These are phyloP conservation scores for Beauveria caledonica DNA, from an alignment of 2,329 filamentous ascomycete genomes.

Conservation along the genomic window DNA sequence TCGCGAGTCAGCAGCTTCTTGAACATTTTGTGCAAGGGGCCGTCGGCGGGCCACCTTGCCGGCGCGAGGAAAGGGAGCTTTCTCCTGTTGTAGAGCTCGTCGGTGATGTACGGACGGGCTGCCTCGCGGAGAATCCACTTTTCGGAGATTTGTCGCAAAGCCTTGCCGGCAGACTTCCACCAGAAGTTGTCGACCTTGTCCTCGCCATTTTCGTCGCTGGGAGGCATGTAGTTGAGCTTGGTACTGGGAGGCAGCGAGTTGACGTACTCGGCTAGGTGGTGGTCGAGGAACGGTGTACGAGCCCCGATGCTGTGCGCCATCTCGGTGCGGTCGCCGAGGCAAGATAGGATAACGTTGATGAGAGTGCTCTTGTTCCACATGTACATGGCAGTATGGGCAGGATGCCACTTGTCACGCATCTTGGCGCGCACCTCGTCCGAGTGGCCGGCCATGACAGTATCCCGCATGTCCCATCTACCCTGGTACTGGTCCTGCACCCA, in stretches of 20 bases:
- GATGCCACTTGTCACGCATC: slow-evolving; percentile 21
- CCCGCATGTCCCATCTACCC: background rate
- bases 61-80: slow-evolving; percentile 45
- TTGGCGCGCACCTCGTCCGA: slow-evolving; percentile 16
- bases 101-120: slow-evolving; percentile 39
- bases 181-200: background rate
- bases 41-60: slow-evolving; percentile 29
- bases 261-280: slow-evolving; percentile 23
- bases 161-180: slow-evolving; percentile 12
- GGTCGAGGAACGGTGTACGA: slow-evolving; percentile 28
- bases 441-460: slow-evolving; percentile 12
- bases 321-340: slow-evolving; percentile 26
- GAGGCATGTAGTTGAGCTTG: slow-evolving; percentile 17
- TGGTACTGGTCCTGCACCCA: background rate
- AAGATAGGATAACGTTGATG: slow-evolving; percentile 21
- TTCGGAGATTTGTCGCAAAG: slow-evolving; percentile 27
- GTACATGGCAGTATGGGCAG: slow-evolving; percentile 21
- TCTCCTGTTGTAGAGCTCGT: slow-evolving; percentile 40
- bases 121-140: slow-evolving; percentile 46
- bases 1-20: slow-evolving; percentile 22
- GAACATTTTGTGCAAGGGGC: slow-evolving; percentile 32
- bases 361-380: slow-evolving; percentile 19
- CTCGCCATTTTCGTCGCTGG: background rate
- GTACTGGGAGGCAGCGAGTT: slow-evolving; percentile 23
- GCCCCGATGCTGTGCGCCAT: slow-evolving; percentile 30